Evolutionary conservation across 2,329 filamentous ascomycete genomes (phyloP).

Genomic region (Aaosphaeria pasadenensis): DNA sequence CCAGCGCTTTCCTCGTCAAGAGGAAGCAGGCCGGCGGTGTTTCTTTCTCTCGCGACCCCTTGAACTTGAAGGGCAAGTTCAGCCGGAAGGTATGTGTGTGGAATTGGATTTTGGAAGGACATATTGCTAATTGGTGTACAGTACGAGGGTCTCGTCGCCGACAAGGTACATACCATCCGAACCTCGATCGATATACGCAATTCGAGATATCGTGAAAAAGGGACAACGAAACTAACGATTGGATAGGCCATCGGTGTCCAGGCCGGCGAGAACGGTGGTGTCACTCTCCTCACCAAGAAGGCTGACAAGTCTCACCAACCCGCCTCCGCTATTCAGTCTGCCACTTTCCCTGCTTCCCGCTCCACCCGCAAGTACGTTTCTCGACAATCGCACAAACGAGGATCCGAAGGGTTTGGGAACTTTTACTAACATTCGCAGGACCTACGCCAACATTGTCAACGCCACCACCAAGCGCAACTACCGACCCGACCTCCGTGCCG

Average conservation of each 20-base stretch:
- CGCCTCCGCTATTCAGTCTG: slow-evolving; percentile 61
- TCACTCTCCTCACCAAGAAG: slow-evolving; percentile 86
- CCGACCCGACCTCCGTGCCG: slow-evolving; percentile 54
- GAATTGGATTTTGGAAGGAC: neutral
- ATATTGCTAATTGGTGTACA: slow-evolving; percentile 41
- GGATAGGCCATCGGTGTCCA: slow-evolving; percentile 77
- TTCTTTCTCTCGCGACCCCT: slow-evolving; percentile 89
- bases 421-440: slow-evolving; percentile 43
- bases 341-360: slow-evolving; percentile 69
- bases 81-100: slow-evolving; percentile 72
- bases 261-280: slow-evolving; percentile 71
- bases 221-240: neutral
- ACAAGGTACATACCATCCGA: slow-evolving; percentile 64
- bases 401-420: neutral
- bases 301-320: slow-evolving; percentile 69
- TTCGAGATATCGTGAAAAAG: no score
- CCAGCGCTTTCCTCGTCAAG: slow-evolving; percentile 93
- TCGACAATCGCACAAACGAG: neutral
- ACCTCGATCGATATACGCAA: neutral
- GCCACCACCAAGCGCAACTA: slow-evolving; percentile 80
- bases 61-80: slow-evolving; percentile 92
- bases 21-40: slow-evolving; percentile 74
- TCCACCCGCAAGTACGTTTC: slow-evolving; percentile 73
- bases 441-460: slow-evolving; percentile 85
- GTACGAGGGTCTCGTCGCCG: slow-evolving; percentile 91